phyloP scores from a whole-genome alignment of 1,284 basidiomycete species.

The Exsudoporus floridanus region DNA sequence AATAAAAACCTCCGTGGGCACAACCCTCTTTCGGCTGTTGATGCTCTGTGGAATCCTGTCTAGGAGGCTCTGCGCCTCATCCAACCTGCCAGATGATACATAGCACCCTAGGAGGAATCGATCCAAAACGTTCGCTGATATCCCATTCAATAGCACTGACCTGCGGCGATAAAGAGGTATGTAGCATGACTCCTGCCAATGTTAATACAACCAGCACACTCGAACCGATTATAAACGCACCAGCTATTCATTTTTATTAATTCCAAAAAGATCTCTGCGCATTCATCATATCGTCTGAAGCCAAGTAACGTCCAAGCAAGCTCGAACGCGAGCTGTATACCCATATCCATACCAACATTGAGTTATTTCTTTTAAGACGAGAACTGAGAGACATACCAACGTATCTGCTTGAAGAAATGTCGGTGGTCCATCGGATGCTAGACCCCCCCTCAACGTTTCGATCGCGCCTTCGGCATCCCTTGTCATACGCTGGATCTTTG shows the following conservation, averaged over 20 bases:
- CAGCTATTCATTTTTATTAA: slow-evolving; percentile 69
- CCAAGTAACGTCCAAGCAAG: slow-evolving; percentile 73
- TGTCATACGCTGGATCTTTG: slow-evolving; percentile 73
- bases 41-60: slow-evolving; percentile 61
- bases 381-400: slow-evolving; percentile 41
- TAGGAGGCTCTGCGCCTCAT: slow-evolving; percentile 58
- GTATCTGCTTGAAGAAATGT: slow-evolving; percentile 71
- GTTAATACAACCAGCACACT: background rate
- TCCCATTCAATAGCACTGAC: slow-evolving; percentile 30
- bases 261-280: slow-evolving; percentile 62
- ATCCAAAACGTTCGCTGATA: background rate
- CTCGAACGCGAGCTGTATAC: slow-evolving; percentile 64
- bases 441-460: slow-evolving; percentile 55
- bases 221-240: slow-evolving; percentile 33
- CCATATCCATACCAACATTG: background rate
- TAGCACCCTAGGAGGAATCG: slow-evolving; percentile 50
- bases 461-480: slow-evolving; percentile 64
- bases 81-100: slow-evolving; percentile 50
- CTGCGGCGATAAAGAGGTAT: slow-evolving; percentile 72
- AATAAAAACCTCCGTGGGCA: slow-evolving; percentile 74
- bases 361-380: background rate
- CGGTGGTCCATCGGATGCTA: slow-evolving; percentile 49
- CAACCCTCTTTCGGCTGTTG: slow-evolving; percentile 60
- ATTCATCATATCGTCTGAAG: slow-evolving; percentile 62
- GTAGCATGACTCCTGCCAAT: slow-evolving; percentile 66